These are phyloP conservation scores for Nakazawaea ishiwadae DNA, from an alignment of 805 yeast genomes.

Conservation along the genomic window DNA sequence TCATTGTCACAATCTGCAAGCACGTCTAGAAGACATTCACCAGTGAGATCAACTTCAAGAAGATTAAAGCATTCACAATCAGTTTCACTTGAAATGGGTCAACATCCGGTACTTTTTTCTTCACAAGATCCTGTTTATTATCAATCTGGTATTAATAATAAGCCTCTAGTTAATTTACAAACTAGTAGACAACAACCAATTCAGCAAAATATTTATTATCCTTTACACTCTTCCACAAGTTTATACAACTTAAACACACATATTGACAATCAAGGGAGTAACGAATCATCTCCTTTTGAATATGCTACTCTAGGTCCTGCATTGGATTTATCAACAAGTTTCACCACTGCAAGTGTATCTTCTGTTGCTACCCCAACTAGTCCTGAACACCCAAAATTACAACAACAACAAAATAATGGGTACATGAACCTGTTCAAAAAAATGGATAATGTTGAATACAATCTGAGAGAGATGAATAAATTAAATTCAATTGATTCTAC, in stretches of 20 bases:
- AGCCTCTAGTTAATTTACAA: not conserved
- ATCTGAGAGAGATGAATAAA: not conserved
- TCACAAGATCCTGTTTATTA: constrained; percentile 6
- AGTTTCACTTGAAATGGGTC: not conserved
- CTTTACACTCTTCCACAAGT: constrained; percentile 1
- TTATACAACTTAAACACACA: constrained; percentile 3
- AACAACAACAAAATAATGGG: not conserved
- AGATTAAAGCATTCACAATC: constrained; percentile 6
- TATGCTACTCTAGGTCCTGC: constrained; percentile 3
- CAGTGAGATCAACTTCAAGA: constrained; percentile 7
- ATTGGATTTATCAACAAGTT: constrained; percentile 9
- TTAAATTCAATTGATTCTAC: not conserved
- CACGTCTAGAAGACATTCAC: constrained; percentile 7
- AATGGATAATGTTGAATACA: not conserved
- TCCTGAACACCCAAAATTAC: constrained; percentile 4
- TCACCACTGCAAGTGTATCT: constrained; percentile 8
- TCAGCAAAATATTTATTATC: constrained; percentile 5
- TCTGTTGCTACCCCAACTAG: constrained; percentile 12
- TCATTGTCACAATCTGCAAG: constrained; percentile 5
- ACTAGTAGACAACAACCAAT: constrained; percentile 6
- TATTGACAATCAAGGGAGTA: not conserved
- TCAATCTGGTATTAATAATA: constrained; percentile 13
- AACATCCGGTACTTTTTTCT: not conserved
- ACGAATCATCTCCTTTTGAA: constrained; percentile 5
- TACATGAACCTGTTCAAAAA: too few relatives aligned